Base-by-base conservation (phyloP, 352 stramenopile species). In the Pythium rhizo-oryzae region DNA sequence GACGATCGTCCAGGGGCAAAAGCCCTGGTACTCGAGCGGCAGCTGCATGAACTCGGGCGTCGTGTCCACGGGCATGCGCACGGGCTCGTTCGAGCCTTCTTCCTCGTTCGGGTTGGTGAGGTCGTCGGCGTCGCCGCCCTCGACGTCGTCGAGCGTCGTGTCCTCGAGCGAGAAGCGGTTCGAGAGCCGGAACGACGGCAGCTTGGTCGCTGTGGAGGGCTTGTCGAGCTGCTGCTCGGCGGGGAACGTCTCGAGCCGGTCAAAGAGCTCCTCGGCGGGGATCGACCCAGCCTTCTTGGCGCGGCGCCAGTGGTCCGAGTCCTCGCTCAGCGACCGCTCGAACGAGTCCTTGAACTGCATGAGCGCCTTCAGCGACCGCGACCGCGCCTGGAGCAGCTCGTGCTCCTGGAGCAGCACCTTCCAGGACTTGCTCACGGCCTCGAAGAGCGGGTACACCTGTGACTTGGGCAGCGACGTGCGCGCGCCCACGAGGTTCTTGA, bases 31-130 rank as follows among this genome's bases (percentile, higher is more conserved):
- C 67, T 98, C 92, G 11, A 98, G 84, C 23, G 93, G 93, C 16
- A 98, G 78, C 65, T 98, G 87, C 85, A 98, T 97, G 67, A 98
- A 98, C 67, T 98, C 94, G 1, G 93, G 92, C 25, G 91, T 98
- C 47, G 85, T 93, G 60, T 98, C 87, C n/a, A 97, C 87, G 8
- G 84, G 89, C 74, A 98, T 94, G 59, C 85, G 80, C 39, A 97
- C 77, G 0, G 92, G 90, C 35, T 86, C 81, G 0, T 62, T 75
- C 0, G 67, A 69, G 24, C 70, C 71, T 73, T 81, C 74, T 62
- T 91, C 72, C 23, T 85, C 75, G 21, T 79, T 79, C 19, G 57
- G 51, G n/a, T 65, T 63, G 1, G 16, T 47, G 0, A 53, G 7
- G 1, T 76, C 67, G 15, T 70, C 65, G 4, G 59, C 43, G 44